These are phyloP conservation scores for Ogataea kodamae DNA, from an alignment of 805 yeast genomes.

Conservation along the genomic window DNA sequence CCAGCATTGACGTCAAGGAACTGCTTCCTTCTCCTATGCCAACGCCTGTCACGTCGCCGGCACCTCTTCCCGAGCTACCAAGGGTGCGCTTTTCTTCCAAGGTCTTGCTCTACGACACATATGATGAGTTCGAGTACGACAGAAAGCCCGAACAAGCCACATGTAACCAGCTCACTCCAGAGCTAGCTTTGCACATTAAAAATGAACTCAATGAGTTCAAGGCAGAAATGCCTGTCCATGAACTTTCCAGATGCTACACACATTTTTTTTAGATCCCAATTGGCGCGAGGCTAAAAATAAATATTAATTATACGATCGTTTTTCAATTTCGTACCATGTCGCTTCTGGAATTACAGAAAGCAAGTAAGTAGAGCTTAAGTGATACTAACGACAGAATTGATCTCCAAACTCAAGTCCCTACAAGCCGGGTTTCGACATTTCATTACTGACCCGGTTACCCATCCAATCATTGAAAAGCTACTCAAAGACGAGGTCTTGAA, in stretches of 20 bases:
- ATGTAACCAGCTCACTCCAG: slow-evolving; percentile 86
- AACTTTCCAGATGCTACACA: slow-evolving; percentile 72
- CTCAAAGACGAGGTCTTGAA: slow-evolving; percentile 29
- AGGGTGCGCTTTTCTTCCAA: slow-evolving; percentile 65
- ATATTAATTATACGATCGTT: slow-evolving; percentile 2
- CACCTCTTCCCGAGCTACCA: slow-evolving; percentile 9
- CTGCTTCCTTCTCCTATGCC: slow-evolving; percentile 11
- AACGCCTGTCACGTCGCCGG: no score
- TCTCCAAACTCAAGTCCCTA: slow-evolving; percentile 17
- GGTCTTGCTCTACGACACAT: slow-evolving; percentile 82
- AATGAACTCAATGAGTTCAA: slow-evolving; percentile 81
- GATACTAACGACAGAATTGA: slow-evolving; percentile 16
- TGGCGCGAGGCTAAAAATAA: slow-evolving; percentile 9
- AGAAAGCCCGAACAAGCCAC: slow-evolving; percentile 91
- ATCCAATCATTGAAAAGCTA: slow-evolving; percentile 25
- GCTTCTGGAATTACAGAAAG: slow-evolving; percentile 26
- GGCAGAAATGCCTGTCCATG: slow-evolving; percentile 79
- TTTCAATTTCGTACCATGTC: slow-evolving; percentile 8
- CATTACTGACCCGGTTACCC: slow-evolving; percentile 30
- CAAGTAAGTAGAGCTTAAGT: slow-evolving; percentile 16
- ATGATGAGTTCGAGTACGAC: slow-evolving; percentile 79
- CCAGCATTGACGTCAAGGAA: slow-evolving; percentile 14
- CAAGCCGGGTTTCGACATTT: slow-evolving; percentile 29
- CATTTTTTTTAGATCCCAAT: slow-evolving; percentile 61
- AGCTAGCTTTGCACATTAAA: slow-evolving; percentile 78